phyloP scores from a whole-genome alignment of 2,329 filamentous ascomycete genomes.

The Botrytis galanthina region DNA sequence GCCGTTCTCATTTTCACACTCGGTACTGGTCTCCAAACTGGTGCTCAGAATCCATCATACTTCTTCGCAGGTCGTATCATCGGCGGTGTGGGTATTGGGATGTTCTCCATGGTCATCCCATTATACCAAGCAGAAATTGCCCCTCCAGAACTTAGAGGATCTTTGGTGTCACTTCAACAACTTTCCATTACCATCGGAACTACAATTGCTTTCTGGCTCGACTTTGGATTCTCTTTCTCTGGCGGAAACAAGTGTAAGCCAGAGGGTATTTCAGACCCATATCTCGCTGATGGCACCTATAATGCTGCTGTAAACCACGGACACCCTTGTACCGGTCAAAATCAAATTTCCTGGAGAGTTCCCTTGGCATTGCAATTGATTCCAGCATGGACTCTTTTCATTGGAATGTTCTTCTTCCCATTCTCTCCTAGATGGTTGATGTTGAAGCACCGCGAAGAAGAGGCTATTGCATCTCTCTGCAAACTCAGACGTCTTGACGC shows the following conservation, averaged over 20 bases:
- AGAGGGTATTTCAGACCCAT: slow-evolving; percentile 14
- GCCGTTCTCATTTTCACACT: slow-evolving; percentile 50
- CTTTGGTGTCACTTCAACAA: slow-evolving; percentile 61
- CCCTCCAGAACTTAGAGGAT: slow-evolving; percentile 55
- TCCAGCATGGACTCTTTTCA: slow-evolving; percentile 61
- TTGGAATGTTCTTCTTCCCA: slow-evolving; percentile 51
- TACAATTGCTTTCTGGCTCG: slow-evolving; percentile 52
- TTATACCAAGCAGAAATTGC: slow-evolving; percentile 62
- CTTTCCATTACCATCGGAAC: slow-evolving; percentile 55
- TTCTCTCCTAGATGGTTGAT: slow-evolving; percentile 52
- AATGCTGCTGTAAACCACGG: slow-evolving; percentile 57
- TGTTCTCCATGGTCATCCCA: slow-evolving; percentile 50
- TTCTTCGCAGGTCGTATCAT: slow-evolving; percentile 52
- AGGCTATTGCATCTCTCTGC: slow-evolving; percentile 46
- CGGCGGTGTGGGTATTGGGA: slow-evolving; percentile 51
- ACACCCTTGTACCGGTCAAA: slow-evolving; percentile 28
- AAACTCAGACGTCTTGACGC: slow-evolving; percentile 42
- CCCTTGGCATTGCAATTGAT: slow-evolving; percentile 57
- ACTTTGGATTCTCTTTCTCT: slow-evolving; percentile 56
- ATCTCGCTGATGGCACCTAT: slow-evolving; percentile 24
- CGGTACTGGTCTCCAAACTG: slow-evolving; percentile 49
- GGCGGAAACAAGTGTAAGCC: slow-evolving; percentile 40
- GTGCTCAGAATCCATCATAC: slow-evolving; percentile 47
- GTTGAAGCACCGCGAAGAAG: slow-evolving; percentile 45
- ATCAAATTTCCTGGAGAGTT: slow-evolving; percentile 54